Conservation (phyloP, 306 rosid species). For the Neltuma alba region DNA sequence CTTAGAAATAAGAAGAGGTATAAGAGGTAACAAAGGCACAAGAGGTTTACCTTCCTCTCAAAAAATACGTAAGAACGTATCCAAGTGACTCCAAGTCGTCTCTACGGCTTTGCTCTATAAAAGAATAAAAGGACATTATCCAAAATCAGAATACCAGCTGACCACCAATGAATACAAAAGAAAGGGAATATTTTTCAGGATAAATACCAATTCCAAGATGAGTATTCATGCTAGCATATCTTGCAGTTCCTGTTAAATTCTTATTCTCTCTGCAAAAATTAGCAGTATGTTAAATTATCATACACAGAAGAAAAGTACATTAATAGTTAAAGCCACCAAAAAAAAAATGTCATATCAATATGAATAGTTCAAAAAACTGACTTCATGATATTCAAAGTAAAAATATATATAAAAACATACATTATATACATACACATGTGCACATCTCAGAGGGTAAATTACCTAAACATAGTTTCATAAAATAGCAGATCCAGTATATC, state of each 20-base stretch:
- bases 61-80: conserved; percentile 87
- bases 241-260: conserved; percentile 97
- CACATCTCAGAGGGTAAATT: background rate
- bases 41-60: conserved; percentile 82
- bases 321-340: conserved; percentile 5
- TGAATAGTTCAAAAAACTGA: conserved; percentile 11
- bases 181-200: conserved; percentile 20
- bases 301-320: background rate
- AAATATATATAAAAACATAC: background rate
- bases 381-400: background rate
- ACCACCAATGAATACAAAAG: conserved; percentile 20
- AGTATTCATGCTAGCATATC: conserved; percentile 98
- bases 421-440: background rate
- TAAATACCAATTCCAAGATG: conserved; percentile 92
- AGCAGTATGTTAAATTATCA: conserved; percentile 33
- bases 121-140: conserved; percentile 33
- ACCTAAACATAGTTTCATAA: conserved; percentile 6
- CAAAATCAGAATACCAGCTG: conserved; percentile 36
- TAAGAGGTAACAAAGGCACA: conserved; percentile 18
- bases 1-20: conserved; percentile 11
- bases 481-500: background rate
- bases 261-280: conserved; percentile 78
- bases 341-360: background rate
- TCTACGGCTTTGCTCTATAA: conserved; percentile 93
- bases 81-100: conserved; percentile 99